Evolutionary conservation across 257 asterid species (phyloP), one percentile per base, ranked within the genome.

Genomic region (Scutellaria galericulata): DNA sequence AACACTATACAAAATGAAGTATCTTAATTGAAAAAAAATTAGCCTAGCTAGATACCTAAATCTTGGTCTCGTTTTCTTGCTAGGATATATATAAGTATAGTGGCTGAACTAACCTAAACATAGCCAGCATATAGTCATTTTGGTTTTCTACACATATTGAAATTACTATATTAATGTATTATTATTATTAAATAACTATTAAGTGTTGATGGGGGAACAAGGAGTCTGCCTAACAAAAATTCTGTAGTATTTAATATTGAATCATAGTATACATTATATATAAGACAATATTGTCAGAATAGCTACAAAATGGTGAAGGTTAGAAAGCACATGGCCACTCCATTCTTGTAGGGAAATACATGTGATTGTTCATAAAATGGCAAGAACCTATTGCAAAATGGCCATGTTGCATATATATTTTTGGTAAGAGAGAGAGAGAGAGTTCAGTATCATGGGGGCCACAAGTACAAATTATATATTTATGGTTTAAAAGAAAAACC

Each of bases 291-390:
- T 63, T 64, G 80, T 75, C 74, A 22, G 78, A 73, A 67, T n/a
- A 52, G 68, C 77, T 46, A 71, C 46, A 22, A 62, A 50, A 42
- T 55, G 54, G 74, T 68, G 59, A 45, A 77, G 85, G 40, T 77
- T 70, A 18, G 50, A 44, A 65, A 64, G 82, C 93, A 85, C 89
- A 85, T 85, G 90, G 81, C 71, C 66, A 40, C 76, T 78, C 87
- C 85, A 79, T 70, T 78, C 47, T 81, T 75, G 80, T 13, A 83
- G 81, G 84, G 81, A 75, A 80, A 77, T 78, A 68, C 88, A 80
- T 76, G 89, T 81, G 81, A 73, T 68, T 65, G 56, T 41, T 64
- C 57, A 75, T 22, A 70, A 74, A 52, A 46, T 42, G 39, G 18
- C 51, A 31, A 35, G 39, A 67, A 67, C 51, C 40, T 39, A 24